Conservation (phyloP, 805 yeast species). For the Wickerhamomyces rabaulensis region DNA sequence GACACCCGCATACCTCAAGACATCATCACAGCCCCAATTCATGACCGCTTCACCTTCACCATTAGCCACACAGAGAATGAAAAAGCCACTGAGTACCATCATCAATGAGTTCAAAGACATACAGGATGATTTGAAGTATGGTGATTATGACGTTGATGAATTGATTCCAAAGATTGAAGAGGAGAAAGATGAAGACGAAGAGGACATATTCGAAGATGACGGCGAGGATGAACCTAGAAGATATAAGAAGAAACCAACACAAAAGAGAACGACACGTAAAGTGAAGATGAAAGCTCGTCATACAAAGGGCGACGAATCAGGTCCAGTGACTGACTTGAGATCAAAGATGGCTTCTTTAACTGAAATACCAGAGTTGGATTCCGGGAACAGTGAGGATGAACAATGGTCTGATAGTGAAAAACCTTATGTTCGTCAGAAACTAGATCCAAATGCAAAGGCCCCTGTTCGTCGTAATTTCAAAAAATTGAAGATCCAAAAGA, state of each 20-base stretch:
- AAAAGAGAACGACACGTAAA: constrained; percentile 28
- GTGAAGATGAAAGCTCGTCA: constrained; percentile 21
- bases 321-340: constrained; percentile 22
- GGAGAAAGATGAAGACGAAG: constrained; percentile 15
- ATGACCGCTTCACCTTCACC: constrained; percentile 25
- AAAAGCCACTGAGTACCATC: constrained; percentile 38
- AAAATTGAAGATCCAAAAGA: constrained; percentile 43
- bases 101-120: constrained; percentile 41
- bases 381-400: constrained; percentile 19
- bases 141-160: constrained; percentile 18
- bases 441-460: constrained; percentile 24
- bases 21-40: constrained; percentile 1
- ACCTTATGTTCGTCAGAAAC: constrained; percentile 12
- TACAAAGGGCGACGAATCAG: constrained; percentile 28
- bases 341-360: constrained; percentile 13
- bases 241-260: constrained; percentile 27
- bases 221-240: constrained; percentile 11
- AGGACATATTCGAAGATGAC: too few relatives aligned
- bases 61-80: constrained; percentile 20
- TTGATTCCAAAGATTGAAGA: constrained; percentile 14
- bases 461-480: constrained; percentile 36
- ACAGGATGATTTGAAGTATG: constrained; percentile 22
- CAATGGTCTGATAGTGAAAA: constrained; percentile 18
- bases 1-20: constrained; percentile 43
- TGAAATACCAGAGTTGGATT: constrained; percentile 10